Evolutionary conservation across 2,329 filamentous ascomycete species (phyloP).

Genomic region (Fusarium falciforme): DNA sequence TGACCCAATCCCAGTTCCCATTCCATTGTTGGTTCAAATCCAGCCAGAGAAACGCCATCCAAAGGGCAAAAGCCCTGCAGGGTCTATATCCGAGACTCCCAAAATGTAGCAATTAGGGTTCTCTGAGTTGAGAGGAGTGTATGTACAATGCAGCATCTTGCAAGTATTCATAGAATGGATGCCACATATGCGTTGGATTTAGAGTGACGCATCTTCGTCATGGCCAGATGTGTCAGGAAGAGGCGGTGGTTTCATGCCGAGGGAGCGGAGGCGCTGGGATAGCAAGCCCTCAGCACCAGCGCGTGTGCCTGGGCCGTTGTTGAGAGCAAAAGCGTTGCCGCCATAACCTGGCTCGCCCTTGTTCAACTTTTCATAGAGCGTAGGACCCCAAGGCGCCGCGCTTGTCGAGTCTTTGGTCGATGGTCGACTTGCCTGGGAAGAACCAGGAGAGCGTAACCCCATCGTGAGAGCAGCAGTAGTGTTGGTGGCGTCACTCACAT

Average conservation of each 20-base stretch:
- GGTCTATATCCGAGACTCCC: constrained; percentile 9
- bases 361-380: constrained; percentile 73
- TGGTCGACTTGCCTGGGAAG: constrained; percentile 47
- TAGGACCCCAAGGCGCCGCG: constrained; percentile 46
- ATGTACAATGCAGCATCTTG: constrained; percentile 16
- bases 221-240: constrained; percentile 8
- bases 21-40: background rate
- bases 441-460: constrained; percentile 41
- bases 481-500: constrained; percentile 46
- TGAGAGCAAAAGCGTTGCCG: constrained; percentile 60
- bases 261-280: constrained; percentile 73
- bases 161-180: background rate
- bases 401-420: constrained; percentile 50
- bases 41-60: constrained; percentile 3
- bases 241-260: constrained; percentile 60
- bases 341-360: constrained; percentile 74
- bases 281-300: constrained; percentile 72
- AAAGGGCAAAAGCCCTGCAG: constrained; percentile 1
- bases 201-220: constrained; percentile 2
- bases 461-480: constrained; percentile 36
- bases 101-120: background rate
- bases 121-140: background rate
- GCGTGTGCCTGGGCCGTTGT: constrained; percentile 50
- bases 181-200: background rate
- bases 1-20: background rate